Percentiles rank a stretch among this genome's conserved stretches.
phyloP scores from a whole-genome alignment of 2,329 filamentous ascomycete genomes.

The Gyromitra esculenta region DNA sequence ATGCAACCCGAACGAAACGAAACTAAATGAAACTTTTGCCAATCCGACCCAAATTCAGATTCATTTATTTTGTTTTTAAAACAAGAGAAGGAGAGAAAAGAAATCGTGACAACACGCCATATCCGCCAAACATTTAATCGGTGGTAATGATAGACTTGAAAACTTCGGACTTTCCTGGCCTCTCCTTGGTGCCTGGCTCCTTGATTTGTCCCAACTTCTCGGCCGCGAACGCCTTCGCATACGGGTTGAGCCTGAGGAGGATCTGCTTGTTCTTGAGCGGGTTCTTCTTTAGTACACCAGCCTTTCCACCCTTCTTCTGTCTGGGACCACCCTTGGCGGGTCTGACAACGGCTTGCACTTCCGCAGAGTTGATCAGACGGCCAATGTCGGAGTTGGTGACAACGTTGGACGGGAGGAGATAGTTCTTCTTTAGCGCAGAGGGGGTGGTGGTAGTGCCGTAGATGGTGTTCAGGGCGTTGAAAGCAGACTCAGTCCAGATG shows the following conservation, averaged over 20 bases:
- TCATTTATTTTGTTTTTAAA: conserved; percentile 50
- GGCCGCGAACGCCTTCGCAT: conserved; percentile 89
- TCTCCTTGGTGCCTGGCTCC: conserved; percentile 67
- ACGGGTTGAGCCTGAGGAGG: conserved; percentile 97
- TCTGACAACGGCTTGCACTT: conserved; percentile 95
- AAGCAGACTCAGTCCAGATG: conserved; percentile 97
- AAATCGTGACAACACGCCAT: conserved; percentile 34
- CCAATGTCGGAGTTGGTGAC: conserved; percentile 93
- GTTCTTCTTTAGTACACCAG: conserved; percentile 99
- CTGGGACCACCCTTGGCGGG: conserved; percentile 87
- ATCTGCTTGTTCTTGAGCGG: conserved; percentile 99
- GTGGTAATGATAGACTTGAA: conserved; percentile 61
- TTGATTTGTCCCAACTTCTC: conserved; percentile 80
- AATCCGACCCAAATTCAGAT: conserved; percentile 38
- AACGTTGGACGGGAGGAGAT: conserved; percentile 91
- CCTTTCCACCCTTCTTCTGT: conserved; percentile 87
- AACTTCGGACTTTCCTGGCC: conserved; percentile 62
- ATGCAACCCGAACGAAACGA: conserved; percentile 28
- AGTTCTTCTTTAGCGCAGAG: conserved; percentile 97
- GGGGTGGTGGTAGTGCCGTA: conserved; percentile 93
- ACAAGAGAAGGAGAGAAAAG: conserved; percentile 23
- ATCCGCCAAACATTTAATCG: conserved; percentile 38
- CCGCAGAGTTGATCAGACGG: conserved; percentile 98
- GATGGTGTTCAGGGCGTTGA: conserved; percentile 94
- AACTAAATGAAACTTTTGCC: conserved; percentile 27